Percentiles rank a stretch among this genome's conserved stretches.
phyloP scores from a whole-genome alignment of 805 yeast species.

The Pichia insulana region DNA sequence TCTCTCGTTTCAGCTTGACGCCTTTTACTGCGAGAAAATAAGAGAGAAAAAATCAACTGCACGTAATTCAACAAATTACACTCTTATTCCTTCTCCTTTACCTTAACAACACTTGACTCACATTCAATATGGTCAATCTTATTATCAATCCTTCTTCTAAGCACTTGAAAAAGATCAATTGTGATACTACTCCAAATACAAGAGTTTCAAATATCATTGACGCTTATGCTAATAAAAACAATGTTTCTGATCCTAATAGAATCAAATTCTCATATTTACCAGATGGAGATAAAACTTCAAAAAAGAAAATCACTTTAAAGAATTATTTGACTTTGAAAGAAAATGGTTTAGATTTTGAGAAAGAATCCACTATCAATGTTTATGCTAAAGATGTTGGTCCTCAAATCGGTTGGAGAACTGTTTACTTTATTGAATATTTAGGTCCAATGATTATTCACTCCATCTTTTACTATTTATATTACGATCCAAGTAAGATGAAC shows the following conservation, averaged over 20 bases:
- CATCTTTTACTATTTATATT: constrained; percentile 43
- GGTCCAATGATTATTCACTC: constrained; percentile 86
- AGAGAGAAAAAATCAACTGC: too few relatives aligned
- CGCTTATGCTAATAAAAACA: constrained; percentile 33
- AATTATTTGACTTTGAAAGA: constrained; percentile 35
- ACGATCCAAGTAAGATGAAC: constrained; percentile 34
- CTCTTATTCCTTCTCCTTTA: not conserved
- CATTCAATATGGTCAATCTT: constrained; percentile 34
- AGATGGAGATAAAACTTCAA: constrained; percentile 19
- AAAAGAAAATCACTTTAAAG: constrained; percentile 36
- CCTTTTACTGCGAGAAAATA: too few relatives aligned
- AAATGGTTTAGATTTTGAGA: constrained; percentile 32
- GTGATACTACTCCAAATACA: constrained; percentile 30
- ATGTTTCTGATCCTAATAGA: constrained; percentile 35
- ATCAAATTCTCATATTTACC: constrained; percentile 42
- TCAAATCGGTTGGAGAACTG: constrained; percentile 87
- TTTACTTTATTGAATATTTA: constrained; percentile 77
- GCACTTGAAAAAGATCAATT: constrained; percentile 40
- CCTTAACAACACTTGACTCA: not conserved
- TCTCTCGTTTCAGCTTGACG: too few relatives aligned
- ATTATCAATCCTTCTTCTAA: constrained; percentile 55
- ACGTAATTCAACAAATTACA: too few relatives aligned
- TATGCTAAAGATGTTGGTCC: constrained; percentile 86
- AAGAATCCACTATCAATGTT: constrained; percentile 33
- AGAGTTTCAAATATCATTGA: constrained; percentile 30